Base-by-base conservation (phyloP, 2,329 filamentous ascomycete species). In the Colletotrichum sp. region DNA sequence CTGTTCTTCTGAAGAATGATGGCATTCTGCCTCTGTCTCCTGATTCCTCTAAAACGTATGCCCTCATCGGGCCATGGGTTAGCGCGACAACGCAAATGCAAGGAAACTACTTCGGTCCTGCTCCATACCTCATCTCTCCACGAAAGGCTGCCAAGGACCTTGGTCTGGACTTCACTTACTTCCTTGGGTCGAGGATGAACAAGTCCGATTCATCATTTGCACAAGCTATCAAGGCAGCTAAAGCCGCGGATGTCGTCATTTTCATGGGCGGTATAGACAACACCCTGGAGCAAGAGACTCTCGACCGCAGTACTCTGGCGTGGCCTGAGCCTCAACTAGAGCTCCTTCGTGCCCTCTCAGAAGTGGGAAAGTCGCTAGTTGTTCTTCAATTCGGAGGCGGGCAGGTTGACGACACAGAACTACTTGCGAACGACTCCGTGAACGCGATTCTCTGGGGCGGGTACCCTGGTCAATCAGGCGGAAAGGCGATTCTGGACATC, bases 381-480 rank as follows among this genome's bases (percentile, higher is more conserved):
- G 85, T 92, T 1, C 82, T 90, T 1, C 87, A 90, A 73, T 85
- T 91, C 78, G 90, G 90, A 77, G 90, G 89, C n/a, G 85, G 85
- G 15, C 86, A 88, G 78, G 77, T 92, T 24, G 91, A 93, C 79
- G 87, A 87, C 72, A 85, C 87, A 0, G 85, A 89, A 5, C 80
- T 92, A 5, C 80, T 89, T 8, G 82, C 81, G 6, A 88, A 90
- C 69, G 77, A 82, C 2, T 88, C 88, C 71, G 86, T 92, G 72
- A 87, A 85, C 32, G 86, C 89, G 0, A 80, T 93, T 1, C 78
- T 93, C 0, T 92, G 91, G 91, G 89, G 85, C 0, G 90, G 90
- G 0, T 92, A 91, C 72, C 91, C 91, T 0, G 91, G 91, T 2
- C 91, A 93, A 81, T 88, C 89, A 52, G 91, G 91, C 15, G 91